Conservation (phyloP, 768 basidiomycete species). For the Boletus rubropictus region DNA sequence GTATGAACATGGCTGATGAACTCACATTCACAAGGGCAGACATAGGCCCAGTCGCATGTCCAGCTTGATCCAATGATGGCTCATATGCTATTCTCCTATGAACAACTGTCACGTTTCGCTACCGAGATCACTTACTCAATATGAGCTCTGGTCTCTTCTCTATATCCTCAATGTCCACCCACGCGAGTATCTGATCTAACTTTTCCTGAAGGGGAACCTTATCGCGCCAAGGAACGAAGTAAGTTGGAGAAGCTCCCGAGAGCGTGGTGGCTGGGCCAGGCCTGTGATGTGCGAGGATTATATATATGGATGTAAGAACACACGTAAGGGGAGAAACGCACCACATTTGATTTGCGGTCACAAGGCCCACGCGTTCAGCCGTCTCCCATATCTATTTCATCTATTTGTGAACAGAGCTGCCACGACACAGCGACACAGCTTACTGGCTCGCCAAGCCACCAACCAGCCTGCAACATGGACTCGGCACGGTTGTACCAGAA, state of each 20-base stretch:
- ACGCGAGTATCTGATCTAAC: conserved; percentile 68
- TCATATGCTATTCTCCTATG: conserved; percentile 55
- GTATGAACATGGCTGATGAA: not conserved
- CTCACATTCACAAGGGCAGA: conserved; percentile 68
- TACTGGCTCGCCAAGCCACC: conserved; percentile 92
- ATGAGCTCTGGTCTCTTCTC: conserved; percentile 72
- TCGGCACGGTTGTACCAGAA: conserved; percentile 68
- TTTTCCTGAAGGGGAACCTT: conserved; percentile 54
- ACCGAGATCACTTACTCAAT: conserved; percentile 43
- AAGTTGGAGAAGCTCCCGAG: conserved; percentile 61
- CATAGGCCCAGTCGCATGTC: conserved; percentile 65
- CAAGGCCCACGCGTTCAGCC: conserved; percentile 61
- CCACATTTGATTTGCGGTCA: conserved; percentile 92
- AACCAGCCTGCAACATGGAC: conserved; percentile 58
- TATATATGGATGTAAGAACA: not conserved
- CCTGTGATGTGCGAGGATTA: conserved; percentile 36
- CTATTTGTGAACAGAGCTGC: not conserved
- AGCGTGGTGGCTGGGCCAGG: conserved; percentile 74
- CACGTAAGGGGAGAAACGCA: conserved; percentile 31
- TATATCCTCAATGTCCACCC: conserved; percentile 70
- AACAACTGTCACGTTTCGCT: not conserved
- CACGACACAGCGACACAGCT: conserved; percentile 19
- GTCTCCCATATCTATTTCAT: conserved; percentile 82
- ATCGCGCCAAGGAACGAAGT: conserved; percentile 77
- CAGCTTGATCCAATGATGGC: conserved; percentile 81